Percentiles rank a stretch among this genome's conserved stretches.
Evolutionary conservation across 169 alveolate genomes (phyloP).

Genomic region (Cryptosporidium ubiquitum): DNA sequence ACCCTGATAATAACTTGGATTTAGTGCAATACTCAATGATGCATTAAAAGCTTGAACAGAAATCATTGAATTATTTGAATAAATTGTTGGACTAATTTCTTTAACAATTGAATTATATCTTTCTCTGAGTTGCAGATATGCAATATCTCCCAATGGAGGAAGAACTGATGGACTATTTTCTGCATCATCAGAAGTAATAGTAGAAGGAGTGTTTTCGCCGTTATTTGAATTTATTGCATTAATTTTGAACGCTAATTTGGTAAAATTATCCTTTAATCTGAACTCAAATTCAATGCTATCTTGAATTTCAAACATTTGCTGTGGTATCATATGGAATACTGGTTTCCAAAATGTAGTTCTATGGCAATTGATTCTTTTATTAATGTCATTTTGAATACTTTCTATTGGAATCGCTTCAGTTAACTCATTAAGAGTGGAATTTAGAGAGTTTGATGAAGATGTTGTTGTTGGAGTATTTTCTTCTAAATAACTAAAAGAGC

Average conservation of each 20-base stretch:
- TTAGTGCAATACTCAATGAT: conserved; percentile 45
- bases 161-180: conserved; percentile 49
- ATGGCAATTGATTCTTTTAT: conserved; percentile 10
- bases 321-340: conserved; percentile 65
- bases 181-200: conserved; percentile 47
- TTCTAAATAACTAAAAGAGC: not conserved
- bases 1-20: conserved; percentile 41
- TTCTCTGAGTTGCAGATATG: conserved; percentile 43
- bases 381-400: not conserved
- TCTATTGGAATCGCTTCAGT: conserved; percentile 3
- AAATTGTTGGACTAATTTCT: conserved; percentile 55
- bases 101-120: conserved; percentile 44
- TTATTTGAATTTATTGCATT: conserved; percentile 13
- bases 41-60: conserved; percentile 57
- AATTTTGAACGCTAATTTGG: conserved; percentile 41
- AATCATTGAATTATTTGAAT: conserved; percentile 10
- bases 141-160: conserved; percentile 63
- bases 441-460: not conserved
- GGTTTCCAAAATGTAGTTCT: conserved; percentile 64
- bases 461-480: conserved; percentile 33
- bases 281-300: conserved; percentile 57
- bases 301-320: not conserved
- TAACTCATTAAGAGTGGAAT: not conserved
- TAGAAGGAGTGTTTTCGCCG: conserved; percentile 59
- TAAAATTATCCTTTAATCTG: conserved; percentile 2